Evolutionary conservation across 257 asterid species (phyloP).

Genomic region (Voacanga thouarsii): DNA sequence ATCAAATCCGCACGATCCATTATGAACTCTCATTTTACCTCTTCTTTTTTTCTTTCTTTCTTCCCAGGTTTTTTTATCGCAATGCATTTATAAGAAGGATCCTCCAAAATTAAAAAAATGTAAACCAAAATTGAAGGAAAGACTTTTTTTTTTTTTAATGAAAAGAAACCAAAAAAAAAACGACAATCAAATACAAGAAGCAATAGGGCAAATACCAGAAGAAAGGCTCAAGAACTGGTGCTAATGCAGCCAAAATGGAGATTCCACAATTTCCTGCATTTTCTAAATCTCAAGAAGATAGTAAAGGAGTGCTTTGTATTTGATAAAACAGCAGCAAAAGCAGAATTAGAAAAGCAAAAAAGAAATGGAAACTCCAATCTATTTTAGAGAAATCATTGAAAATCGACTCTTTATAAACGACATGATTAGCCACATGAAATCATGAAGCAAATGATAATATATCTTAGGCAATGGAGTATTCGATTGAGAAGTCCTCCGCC

Average conservation of each 20-base stretch:
- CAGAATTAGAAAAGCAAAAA: no score
- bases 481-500: not conserved
- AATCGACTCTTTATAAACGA: constrained; percentile 6
- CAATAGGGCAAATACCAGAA: not conserved
- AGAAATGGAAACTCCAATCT: not conserved
- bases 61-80: no score
- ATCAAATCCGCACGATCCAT: not conserved
- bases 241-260: not conserved
- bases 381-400: not conserved
- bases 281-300: not conserved
- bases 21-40: not conserved
- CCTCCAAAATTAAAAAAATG: not conserved
- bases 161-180: not conserved
- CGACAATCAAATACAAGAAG: not conserved
- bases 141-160: not conserved
- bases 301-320: not conserved
- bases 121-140: not conserved
- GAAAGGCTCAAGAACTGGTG: not conserved
- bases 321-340: not conserved
- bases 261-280: not conserved
- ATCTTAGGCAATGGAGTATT: not conserved
- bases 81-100: not conserved
- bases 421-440: constrained; percentile 1
- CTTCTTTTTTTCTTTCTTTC: no score
- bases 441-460: constrained; percentile 1